Conservation (phyloP, 345 rosid species). For the Diplotaxis tenuifolia region DNA sequence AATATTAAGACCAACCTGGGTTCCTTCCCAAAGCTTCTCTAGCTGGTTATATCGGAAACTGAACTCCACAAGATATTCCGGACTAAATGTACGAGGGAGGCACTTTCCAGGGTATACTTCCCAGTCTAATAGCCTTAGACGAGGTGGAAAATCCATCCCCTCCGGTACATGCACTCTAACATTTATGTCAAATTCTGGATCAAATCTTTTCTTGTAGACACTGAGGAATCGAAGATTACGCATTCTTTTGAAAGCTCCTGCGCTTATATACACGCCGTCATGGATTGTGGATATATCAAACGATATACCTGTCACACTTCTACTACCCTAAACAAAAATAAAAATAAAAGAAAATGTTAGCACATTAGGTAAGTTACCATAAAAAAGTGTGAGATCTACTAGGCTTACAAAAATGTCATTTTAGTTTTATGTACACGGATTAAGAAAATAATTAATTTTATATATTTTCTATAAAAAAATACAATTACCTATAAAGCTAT, state of each 20-base stretch:
- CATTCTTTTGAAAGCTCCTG: conserved; percentile 21
- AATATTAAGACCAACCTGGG: background rate
- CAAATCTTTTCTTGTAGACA: background rate
- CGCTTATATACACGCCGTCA: background rate
- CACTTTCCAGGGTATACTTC: conserved; percentile 16
- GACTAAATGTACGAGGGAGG: conserved; percentile 18
- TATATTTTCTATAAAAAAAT: too few relatives aligned
- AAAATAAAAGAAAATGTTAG: too few relatives aligned
- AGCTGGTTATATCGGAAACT: background rate
- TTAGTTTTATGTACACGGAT: too few relatives aligned
- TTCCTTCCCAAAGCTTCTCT: too few relatives aligned
- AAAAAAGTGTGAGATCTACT: too few relatives aligned
- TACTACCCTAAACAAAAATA: conserved; percentile 10
- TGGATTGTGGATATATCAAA: background rate
- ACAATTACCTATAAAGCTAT: background rate
- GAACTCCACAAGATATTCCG: conserved; percentile 19
- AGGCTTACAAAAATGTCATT: too few relatives aligned
- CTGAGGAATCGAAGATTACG: too few relatives aligned
- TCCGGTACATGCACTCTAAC: background rate
- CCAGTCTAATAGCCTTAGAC: conserved; percentile 32
- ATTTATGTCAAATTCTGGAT: too few relatives aligned
- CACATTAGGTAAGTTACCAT: too few relatives aligned
- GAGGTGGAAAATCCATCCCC: too few relatives aligned
- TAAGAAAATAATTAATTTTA: too few relatives aligned
- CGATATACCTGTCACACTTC: too few relatives aligned